A percentile compares a stretch with the other conserved stretches of the same genome.
These are phyloP conservation scores for Xylaria scruposa DNA, from an alignment of 495 filamentous ascomycete species.

Conservation along the genomic window DNA sequence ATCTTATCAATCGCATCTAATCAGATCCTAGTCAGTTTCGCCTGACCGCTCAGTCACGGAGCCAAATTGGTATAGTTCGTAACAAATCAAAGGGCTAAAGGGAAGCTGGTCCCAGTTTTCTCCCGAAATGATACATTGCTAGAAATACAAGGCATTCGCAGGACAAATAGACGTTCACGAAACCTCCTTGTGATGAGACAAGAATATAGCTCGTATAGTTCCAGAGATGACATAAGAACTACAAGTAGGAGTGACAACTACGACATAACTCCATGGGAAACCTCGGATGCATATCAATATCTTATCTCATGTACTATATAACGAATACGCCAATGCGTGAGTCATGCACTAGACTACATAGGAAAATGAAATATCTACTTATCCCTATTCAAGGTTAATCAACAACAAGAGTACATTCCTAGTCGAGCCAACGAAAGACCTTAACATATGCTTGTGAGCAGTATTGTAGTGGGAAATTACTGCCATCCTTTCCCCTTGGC, in stretches of 20 bases:
- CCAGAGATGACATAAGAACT: neutral
- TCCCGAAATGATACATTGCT: neutral
- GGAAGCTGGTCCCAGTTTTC: neutral
- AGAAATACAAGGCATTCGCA: neutral
- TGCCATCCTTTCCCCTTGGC: no score
- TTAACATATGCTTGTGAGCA: no score
- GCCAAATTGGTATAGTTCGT: neutral
- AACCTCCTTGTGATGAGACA: neutral
- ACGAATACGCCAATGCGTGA: neutral
- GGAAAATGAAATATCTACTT: neutral
- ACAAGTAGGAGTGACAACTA: neutral
- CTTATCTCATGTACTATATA: neutral
- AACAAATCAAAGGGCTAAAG: neutral
- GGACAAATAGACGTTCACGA: neutral
- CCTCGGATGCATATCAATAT: neutral
- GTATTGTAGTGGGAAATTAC: neutral
- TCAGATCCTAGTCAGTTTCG: slow-evolving; percentile 14
- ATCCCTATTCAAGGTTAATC: slow-evolving; percentile 1
- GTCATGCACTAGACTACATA: neutral
- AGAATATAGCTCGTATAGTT: no score
- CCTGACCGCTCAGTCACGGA: neutral
- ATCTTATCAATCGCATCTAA: slow-evolving; percentile 30
- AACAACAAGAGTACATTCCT: neutral
- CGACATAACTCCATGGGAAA: neutral
- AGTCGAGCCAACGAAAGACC: neutral